Conservation (phyloP, 2,329 filamentous ascomycete species). For the Cytospora schulzeri region DNA sequence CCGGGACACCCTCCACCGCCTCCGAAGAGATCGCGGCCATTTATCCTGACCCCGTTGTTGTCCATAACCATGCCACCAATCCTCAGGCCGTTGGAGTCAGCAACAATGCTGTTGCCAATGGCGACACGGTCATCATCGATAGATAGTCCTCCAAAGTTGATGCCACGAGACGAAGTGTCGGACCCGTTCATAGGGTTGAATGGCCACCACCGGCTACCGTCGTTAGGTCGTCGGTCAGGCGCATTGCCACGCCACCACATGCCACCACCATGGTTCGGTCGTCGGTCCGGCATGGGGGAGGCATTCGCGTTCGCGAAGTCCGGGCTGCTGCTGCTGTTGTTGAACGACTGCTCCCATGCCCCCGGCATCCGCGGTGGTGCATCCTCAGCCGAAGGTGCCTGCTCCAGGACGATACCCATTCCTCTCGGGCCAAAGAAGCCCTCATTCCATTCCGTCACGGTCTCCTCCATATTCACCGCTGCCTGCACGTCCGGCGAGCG, state of each 20-base stretch:
- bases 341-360: conserved; percentile 37
- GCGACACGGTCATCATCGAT: conserved; percentile 48
- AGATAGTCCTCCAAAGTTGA: conserved; percentile 43
- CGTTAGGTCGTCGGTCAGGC: conserved; percentile 18
- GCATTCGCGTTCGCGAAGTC: neutral
- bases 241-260: conserved; percentile 26
- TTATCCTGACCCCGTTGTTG: conserved; percentile 40
- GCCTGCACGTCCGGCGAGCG: conserved; percentile 34
- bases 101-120: conserved; percentile 47
- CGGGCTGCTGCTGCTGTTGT: conserved; percentile 28
- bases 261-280: conserved; percentile 13
- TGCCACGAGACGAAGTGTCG: conserved; percentile 29
- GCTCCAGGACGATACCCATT: conserved; percentile 43
- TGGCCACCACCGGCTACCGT: conserved; percentile 22
- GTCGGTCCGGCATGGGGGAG: conserved; percentile 4
- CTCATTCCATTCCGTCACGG: conserved; percentile 58
- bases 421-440: conserved; percentile 57
- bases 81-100: conserved; percentile 48
- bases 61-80: conserved; percentile 49
- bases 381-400: conserved; percentile 23
- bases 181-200: conserved; percentile 29
- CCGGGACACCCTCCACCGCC: neutral
- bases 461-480: conserved; percentile 41
- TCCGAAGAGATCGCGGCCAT: conserved; percentile 19
- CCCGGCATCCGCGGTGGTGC: conserved; percentile 36